Conservation (phyloP, 805 yeast genomes). For the Kazachstania kunashirensis region DNA sequence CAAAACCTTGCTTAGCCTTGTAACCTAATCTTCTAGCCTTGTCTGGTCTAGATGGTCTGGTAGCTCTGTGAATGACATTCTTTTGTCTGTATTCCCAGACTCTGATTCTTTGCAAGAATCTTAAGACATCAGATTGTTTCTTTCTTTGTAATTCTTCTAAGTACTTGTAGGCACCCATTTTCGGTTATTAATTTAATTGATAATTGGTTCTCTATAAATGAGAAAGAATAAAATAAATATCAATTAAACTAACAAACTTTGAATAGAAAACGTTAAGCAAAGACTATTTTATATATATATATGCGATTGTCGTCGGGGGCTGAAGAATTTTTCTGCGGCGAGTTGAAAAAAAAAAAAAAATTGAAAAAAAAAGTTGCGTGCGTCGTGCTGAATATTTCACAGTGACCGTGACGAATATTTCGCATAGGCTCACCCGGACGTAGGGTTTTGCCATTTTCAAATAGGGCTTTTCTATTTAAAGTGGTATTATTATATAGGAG, state of each 20-base stretch:
- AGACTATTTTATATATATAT: too few relatives aligned
- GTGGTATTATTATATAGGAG: too few relatives aligned
- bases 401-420: too few relatives aligned
- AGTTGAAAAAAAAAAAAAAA: too few relatives aligned
- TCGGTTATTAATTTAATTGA: slow-evolving; percentile 15
- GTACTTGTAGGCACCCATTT: slow-evolving; percentile 99
- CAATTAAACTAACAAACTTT: background rate
- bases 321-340: too few relatives aligned
- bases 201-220: slow-evolving; percentile 7
- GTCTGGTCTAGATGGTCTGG: slow-evolving; percentile 99
- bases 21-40: slow-evolving; percentile 99
- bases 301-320: too few relatives aligned
- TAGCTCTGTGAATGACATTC: slow-evolving; percentile 96
- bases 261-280: background rate
- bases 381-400: too few relatives aligned
- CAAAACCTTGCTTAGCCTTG: slow-evolving; percentile 99
- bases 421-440: too few relatives aligned
- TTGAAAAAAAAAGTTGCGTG: too few relatives aligned
- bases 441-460: too few relatives aligned
- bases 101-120: slow-evolving; percentile 98
- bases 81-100: slow-evolving; percentile 99
- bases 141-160: slow-evolving; percentile 98
- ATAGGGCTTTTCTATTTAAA: too few relatives aligned
- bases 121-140: slow-evolving; percentile 99
- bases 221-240: background rate